Evolutionary conservation across 306 rosid genomes (phyloP), one percentile per base, ranked within the genome.

Genomic region (Oxytropis ochrocephala): DNA sequence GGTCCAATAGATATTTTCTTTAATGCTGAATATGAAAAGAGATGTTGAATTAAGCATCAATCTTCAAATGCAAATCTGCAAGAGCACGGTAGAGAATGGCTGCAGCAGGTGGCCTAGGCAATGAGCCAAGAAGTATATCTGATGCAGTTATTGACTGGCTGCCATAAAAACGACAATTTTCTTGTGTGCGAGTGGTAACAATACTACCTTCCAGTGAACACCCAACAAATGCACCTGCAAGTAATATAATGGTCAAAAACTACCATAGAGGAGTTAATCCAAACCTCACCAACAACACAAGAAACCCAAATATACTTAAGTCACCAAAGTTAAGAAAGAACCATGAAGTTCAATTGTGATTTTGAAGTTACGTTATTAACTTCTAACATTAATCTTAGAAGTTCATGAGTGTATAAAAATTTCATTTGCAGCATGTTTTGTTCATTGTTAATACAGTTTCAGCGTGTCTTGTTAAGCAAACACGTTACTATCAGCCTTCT

Each of bases 91-190:
- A 91, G 38, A 91, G 96, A 70, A 77, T 71, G 69, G 89, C 81
- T 4, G 97, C 97, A 8, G 99, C 97, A 43, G 97, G 95, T 36
- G 99, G 97, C 85, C 78, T 84, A 14, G 99, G 99, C 84, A 95
- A 65, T 0, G 91, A 80, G 76, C 99, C 95, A 17, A 85, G 87
- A 80, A 95, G 95, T 62, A 91, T 71, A 70, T 95, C 95, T 7
- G 89, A 18, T 48, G 97, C 85, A 73, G 80, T 73, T 70, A 95
- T 30, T 18, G 95, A 91, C 70, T 83, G 97, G 75, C 89, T 84
- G 33, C 97, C 97, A 58, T 89, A 95, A 80, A 91, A 95, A 58
- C 85, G 89, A 24, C 85, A 72, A 55, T 95, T 95, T 75, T 89
- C 96, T 12, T 27, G 74, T 10, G 83, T 59, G 2, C 95, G 84